Base-by-base conservation (phyloP, 2,329 filamentous ascomycete species). In the Didymella exigua region DNA sequence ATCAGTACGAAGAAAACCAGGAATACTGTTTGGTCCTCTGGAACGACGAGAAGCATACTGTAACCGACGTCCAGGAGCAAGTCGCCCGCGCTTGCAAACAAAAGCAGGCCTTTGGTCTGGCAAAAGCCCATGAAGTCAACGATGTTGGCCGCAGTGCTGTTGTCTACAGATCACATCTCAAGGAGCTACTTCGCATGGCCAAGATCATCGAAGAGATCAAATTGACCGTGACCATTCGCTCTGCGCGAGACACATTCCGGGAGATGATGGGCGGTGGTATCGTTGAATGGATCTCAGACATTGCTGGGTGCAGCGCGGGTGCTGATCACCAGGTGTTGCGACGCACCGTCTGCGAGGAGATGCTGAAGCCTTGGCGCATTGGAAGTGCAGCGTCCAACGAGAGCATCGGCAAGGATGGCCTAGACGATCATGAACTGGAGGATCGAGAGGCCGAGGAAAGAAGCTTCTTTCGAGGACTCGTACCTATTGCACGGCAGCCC, bases 211-310 rank as follows among this genome's bases (percentile, higher is more conserved):
- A 99, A 75, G 88, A 96, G 57, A 97, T 99, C 74, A 93, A 96
- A 71, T 86, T 99, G 53, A 98, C 95, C 0, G 91, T 97, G 43
- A 99, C 95, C 0, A 92, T 99, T 58, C 86, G 95, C 38, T 96
- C 93, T 9, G 87, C 95, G 5, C 85, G 96, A 65, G 95, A 99
- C 76, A 98, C 92, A 0, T 99, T 98, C 77, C 85, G 95, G 55
- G 95, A 99, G 73, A 90, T 98, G 73, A 99, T 99, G 96, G 97
- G 93, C 67, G 92, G 90, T n/a, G 91, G 92, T 14, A 93, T 99
- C 58, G 89, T 99, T 49, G 93, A 97, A 67, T 99, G 96, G 96
- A 83, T 99, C 18, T 84, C 88, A 47, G 96, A 99, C 74, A 96
- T 99, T 67, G 86, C 92, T 7, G 92, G 92, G 26, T 97, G 93